phyloP scores from a whole-genome alignment of 179 eudicot species.

The Patellifolia procumbens region DNA sequence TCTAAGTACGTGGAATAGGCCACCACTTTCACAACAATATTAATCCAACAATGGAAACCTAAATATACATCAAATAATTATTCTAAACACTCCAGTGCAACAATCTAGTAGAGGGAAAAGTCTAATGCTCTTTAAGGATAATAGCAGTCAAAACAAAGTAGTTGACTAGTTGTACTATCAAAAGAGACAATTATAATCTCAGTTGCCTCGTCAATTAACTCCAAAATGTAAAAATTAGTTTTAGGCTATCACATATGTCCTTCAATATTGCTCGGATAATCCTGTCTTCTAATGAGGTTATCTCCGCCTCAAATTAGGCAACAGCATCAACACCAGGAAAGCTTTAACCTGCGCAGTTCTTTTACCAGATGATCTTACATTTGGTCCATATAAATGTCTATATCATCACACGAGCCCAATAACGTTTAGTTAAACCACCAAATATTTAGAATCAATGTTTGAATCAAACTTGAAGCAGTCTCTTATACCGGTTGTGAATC shows the following conservation, averaged over 20 bases:
- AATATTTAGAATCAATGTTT: too few relatives aligned
- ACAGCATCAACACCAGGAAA: background rate
- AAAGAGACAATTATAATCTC: background rate
- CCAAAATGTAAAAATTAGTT: background rate
- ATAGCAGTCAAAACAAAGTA: too few relatives aligned
- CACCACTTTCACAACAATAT: too few relatives aligned
- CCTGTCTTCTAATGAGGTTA: background rate
- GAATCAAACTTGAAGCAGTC: background rate
- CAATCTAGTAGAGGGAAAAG: too few relatives aligned
- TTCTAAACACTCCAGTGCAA: too few relatives aligned
- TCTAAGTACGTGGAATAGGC: background rate
- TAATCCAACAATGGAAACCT: background rate
- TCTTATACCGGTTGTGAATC: background rate
- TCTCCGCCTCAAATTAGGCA: background rate
- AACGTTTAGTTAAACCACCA: too few relatives aligned
- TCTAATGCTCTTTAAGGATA: too few relatives aligned
- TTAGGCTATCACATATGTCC: background rate
- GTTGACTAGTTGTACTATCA: background rate
- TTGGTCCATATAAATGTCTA: background rate
- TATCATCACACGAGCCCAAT: background rate
- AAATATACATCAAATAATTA: too few relatives aligned
- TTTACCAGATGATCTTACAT: background rate
- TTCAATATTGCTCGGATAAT: background rate
- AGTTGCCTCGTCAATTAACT: background rate
- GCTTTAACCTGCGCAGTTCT: background rate